Conservation (phyloP, 768 basidiomycete genomes). For the Mycena haematopus region DNA sequence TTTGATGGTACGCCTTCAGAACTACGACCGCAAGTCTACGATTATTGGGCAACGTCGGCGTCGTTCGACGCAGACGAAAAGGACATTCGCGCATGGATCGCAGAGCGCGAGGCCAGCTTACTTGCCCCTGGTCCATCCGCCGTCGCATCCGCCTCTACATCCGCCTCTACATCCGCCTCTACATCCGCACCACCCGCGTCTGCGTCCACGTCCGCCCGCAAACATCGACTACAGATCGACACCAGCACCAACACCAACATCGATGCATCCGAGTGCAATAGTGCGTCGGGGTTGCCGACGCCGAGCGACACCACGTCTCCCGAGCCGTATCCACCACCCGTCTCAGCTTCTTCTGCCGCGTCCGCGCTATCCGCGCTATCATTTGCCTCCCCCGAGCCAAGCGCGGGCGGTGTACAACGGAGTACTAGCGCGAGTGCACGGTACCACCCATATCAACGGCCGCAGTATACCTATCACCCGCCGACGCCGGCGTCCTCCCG, state of each 20-base stretch:
- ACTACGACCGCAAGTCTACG: background rate
- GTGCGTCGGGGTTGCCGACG: constrained; percentile 1
- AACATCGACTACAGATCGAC: constrained; percentile 5
- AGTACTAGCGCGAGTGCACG: background rate
- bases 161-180: background rate
- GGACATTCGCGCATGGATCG: constrained; percentile 8
- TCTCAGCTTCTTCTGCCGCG: background rate
- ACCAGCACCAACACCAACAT: background rate
- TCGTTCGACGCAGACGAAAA: background rate
- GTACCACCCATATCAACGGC: constrained; percentile 1
- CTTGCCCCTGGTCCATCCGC: no score
- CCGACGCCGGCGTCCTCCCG: constrained; percentile 13
- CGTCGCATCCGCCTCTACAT: background rate
- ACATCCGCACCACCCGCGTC: background rate
- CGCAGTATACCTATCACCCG: constrained; percentile 5
- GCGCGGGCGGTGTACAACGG: background rate
- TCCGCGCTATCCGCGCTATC: background rate
- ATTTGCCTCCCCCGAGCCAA: background rate
- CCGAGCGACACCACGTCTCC: constrained; percentile 22
- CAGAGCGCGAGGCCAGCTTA: background rate
- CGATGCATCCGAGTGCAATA: background rate
- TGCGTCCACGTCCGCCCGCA: background rate
- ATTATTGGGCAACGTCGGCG: background rate
- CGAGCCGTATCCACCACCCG: constrained; percentile 2
- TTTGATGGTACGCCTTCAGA: background rate